phyloP scores from a whole-genome alignment of 129 eudicot species.

The carrot (Daucus carota) region DNA sequence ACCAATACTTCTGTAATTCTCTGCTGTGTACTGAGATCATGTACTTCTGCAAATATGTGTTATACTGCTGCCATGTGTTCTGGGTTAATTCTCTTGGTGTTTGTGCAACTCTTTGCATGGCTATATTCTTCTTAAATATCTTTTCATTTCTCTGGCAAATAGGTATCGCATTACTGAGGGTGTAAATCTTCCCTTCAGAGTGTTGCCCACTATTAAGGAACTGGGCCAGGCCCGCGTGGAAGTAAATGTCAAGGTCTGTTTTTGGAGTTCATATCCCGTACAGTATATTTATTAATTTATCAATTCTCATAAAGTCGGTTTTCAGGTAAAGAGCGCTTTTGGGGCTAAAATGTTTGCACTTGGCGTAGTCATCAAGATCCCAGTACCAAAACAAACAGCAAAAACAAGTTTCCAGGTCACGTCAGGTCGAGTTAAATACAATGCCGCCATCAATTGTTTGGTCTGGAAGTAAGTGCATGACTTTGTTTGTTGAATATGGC shows the following conservation, averaged over 20 bases:
- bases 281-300: too few relatives aligned
- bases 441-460: slow-evolving; percentile 86
- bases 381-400: slow-evolving; percentile 99
- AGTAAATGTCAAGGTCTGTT: slow-evolving; percentile 88
- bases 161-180: slow-evolving; percentile 99
- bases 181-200: slow-evolving; percentile 96
- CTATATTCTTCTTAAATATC: background rate
- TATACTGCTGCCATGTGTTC: background rate
- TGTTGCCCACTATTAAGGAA: slow-evolving; percentile 97
- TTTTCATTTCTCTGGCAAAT: slow-evolving; percentile 8
- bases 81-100: background rate
- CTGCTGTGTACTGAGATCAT: background rate
- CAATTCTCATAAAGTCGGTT: background rate
- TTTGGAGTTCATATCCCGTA: background rate
- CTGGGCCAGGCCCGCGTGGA: slow-evolving; percentile 97
- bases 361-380: slow-evolving; percentile 93
- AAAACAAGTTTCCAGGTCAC: slow-evolving; percentile 97
- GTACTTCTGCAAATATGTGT: background rate
- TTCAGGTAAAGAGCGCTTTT: slow-evolving; percentile 91
- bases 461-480: slow-evolving; percentile 86
- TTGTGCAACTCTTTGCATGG: background rate
- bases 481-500: background rate
- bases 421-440: slow-evolving; percentile 87
- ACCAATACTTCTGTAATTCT: background rate
- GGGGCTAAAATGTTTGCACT: slow-evolving; percentile 99